These are phyloP conservation scores for Trypanosoma vivax DNA, from an alignment of 208 protist species.

Conservation along the genomic window DNA sequence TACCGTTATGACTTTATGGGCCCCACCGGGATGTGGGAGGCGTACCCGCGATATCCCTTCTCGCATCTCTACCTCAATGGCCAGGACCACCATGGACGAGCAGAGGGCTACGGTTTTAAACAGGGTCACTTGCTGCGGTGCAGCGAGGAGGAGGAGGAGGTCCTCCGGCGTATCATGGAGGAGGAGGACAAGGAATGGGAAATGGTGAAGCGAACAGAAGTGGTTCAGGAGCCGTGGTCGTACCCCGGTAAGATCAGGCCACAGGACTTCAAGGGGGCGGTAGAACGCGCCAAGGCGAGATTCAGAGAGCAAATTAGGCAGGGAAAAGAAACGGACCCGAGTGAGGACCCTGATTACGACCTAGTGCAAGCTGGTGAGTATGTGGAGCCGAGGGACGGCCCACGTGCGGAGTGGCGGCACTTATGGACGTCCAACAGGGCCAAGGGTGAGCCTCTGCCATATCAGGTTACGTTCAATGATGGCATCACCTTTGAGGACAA, in stretches of 20 bases:
- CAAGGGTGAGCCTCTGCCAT: slow-evolving; percentile 50
- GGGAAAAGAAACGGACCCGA: slow-evolving; percentile 81
- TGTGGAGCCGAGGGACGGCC: slow-evolving; percentile 84
- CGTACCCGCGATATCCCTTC: slow-evolving; percentile 86
- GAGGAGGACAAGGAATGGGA: slow-evolving; percentile 90
- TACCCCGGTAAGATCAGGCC: slow-evolving; percentile 87
- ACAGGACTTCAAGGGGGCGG: slow-evolving; percentile 73
- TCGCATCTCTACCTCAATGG: slow-evolving; percentile 71
- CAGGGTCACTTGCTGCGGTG: slow-evolving; percentile 84
- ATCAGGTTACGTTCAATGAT: slow-evolving; percentile 86
- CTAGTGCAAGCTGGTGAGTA: slow-evolving; percentile 82
- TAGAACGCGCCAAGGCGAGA: slow-evolving; percentile 81
- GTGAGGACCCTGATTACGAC: slow-evolving; percentile 85
- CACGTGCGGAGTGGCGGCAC: slow-evolving; percentile 84
- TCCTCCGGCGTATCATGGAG: slow-evolving; percentile 87
- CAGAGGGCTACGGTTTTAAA: slow-evolving; percentile 86
- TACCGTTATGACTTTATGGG: slow-evolving; percentile 88
- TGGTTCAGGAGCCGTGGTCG: slow-evolving; percentile 87
- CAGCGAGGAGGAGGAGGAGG: slow-evolving; percentile 80
- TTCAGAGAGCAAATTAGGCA: slow-evolving; percentile 77
- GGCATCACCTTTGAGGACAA: slow-evolving; percentile 84
- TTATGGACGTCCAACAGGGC: slow-evolving; percentile 77
- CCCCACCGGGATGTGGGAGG: slow-evolving; percentile 83
- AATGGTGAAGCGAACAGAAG: slow-evolving; percentile 88
- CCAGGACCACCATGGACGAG: slow-evolving; percentile 71